These are phyloP conservation scores for Anisodus tanguticus DNA, from an alignment of 257 asterid species.

Conservation along the genomic window DNA sequence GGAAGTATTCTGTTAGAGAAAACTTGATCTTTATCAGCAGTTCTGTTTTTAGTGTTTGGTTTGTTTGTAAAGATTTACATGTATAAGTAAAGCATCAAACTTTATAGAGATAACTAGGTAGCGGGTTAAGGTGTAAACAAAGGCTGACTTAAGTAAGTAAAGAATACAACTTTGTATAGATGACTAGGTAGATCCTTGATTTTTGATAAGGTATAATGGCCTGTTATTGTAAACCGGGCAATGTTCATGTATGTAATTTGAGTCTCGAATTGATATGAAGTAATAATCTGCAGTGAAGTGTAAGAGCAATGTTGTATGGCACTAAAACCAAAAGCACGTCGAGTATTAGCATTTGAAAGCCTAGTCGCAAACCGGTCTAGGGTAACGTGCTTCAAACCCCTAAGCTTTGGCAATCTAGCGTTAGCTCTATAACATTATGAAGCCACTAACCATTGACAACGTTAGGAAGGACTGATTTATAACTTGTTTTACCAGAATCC, in stretches of 20 bases:
- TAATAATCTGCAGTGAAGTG: neutral
- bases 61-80: neutral
- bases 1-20: neutral
- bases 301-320: neutral
- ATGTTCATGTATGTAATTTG: neutral
- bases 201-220: neutral
- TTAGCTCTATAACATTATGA: neutral
- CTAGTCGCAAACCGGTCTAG: neutral
- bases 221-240: neutral
- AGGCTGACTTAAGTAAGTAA: too few relatives aligned
- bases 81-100: slow-evolving; percentile 21
- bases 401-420: neutral
- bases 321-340: neutral
- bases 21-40: neutral
- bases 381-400: slow-evolving; percentile 3
- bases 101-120: neutral
- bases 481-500: neutral
- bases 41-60: neutral
- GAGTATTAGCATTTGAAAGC: neutral
- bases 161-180: neutral
- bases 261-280: neutral
- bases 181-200: neutral
- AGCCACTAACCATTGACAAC: slow-evolving; percentile 1
- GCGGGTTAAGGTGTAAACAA: neutral
- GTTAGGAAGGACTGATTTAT: neutral